Conservation (phyloP, 345 rosid species). For the Citrus medica region DNA sequence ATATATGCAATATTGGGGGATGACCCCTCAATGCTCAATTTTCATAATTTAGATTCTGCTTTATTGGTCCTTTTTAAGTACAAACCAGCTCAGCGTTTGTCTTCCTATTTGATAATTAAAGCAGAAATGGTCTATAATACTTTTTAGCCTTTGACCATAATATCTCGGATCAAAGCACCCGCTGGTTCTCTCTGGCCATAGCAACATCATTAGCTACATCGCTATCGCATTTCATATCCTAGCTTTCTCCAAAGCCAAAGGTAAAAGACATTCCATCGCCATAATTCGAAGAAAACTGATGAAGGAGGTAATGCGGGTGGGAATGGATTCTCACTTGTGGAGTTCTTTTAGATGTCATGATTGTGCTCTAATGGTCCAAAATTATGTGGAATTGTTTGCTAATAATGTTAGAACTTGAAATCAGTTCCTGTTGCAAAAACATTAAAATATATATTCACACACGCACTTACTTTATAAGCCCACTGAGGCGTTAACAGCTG, state of each 20-base stretch:
- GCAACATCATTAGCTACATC: conserved; percentile 33
- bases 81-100: conserved; percentile 25
- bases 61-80: conserved; percentile 40
- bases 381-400: conserved; percentile 5
- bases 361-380: conserved; percentile 8
- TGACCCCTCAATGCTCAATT: conserved; percentile 9
- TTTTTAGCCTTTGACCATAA: conserved; percentile 49
- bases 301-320: background rate
- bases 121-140: conserved; percentile 8
- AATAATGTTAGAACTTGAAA: background rate
- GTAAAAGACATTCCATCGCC: conserved; percentile 7
- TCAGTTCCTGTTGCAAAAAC: background rate
- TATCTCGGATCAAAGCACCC: conserved; percentile 20
- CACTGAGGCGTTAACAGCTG: conserved; percentile 8
- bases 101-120: conserved; percentile 23
- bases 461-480: background rate
- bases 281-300: conserved; percentile 9
- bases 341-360: background rate
- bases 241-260: conserved; percentile 28
- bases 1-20: conserved; percentile 39
- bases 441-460: background rate
- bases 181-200: conserved; percentile 22
- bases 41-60: conserved; percentile 45
- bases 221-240: background rate
- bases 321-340: background rate